Conservation (phyloP, 306 rosid genomes). For the Dicorynia guianensis region DNA sequence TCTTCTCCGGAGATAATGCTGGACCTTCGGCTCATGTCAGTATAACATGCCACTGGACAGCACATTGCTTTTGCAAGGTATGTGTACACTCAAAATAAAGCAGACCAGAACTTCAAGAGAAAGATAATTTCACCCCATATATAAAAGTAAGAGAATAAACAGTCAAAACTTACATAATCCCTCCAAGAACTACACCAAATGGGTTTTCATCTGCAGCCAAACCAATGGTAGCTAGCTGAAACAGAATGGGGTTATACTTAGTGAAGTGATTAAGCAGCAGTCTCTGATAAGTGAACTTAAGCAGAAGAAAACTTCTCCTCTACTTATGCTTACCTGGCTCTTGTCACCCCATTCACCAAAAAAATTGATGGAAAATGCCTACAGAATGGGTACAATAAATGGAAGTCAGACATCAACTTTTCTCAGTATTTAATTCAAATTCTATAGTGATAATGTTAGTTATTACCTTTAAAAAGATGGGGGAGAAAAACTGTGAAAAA, state of each 20-base stretch:
- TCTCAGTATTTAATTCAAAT: conserved; percentile 8
- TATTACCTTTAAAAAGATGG: conserved; percentile 67
- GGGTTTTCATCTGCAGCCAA: conserved; percentile 85
- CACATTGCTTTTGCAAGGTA: neutral
- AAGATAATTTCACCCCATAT: neutral
- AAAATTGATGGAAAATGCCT: conserved; percentile 82
- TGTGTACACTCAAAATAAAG: neutral
- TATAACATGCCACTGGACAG: neutral
- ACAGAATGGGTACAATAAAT: conserved; percentile 24
- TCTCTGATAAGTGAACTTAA: neutral
- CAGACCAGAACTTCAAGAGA: neutral
- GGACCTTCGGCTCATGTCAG: conserved; percentile 4
- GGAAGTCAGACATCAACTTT: neutral
- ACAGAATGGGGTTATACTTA: conserved; percentile 34
- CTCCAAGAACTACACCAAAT: conserved; percentile 77
- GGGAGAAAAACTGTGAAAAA: conserved; percentile 65
- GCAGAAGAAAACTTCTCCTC: neutral
- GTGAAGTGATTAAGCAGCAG: neutral
- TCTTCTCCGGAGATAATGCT: neutral
- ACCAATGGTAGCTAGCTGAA: conserved; percentile 80
- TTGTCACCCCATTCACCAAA: conserved; percentile 88
- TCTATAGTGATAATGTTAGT: neutral
- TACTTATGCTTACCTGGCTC: conserved; percentile 64
- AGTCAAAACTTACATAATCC: conserved; percentile 62
- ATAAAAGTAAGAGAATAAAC: neutral